Evolutionary conservation across 441 rosid species (phyloP), one percentile per base, ranked within the genome.

Genomic region (Manihot esculenta): DNA sequence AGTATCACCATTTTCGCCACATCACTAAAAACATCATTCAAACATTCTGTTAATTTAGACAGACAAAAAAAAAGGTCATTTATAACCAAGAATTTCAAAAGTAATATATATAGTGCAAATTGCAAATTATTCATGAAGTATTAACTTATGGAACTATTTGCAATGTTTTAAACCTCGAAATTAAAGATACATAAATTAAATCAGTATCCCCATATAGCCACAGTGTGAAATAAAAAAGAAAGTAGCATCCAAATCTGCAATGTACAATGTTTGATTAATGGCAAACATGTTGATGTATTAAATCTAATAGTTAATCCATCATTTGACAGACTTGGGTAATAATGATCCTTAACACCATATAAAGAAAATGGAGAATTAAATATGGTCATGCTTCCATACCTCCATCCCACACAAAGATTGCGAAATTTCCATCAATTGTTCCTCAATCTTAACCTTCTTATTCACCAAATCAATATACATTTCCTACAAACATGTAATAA

Each of bases 381-480:
- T 7, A 26, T 2, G 38, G 6, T 1, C 42, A 42, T 10, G 63
- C 13, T 72, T 18, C 21, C 17, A 45, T 87, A 94, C 99, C 98
- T 89, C 83, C 83, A 92, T 77, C 74, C 77, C 78, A 47, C 59
- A 72, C 63, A 94, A 68, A 60, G 84, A 66, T 30, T 81, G 78
- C 35, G 89, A 81, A 77, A 91, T 71, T 60, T 83, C 79, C 78
- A 53, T 60, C 23, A 95, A 79, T 77, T 85, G 89, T 72, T 77
- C 85, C 76, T 91, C 95, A 59, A 88, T 75, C 62, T 76, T 74
- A 50, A 79, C 72, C 82, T 89, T 95, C 86, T 71, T 88, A 38
- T 82, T 87, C 77, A 81, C 61, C 80, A 93, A 74, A 60, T 89
- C 84, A 8, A 64, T 64, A 66, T 86, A 85, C 74, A 81, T 84